phyloP scores from a whole-genome alignment of 345 rosid species.

The Ricinus communis region DNA sequence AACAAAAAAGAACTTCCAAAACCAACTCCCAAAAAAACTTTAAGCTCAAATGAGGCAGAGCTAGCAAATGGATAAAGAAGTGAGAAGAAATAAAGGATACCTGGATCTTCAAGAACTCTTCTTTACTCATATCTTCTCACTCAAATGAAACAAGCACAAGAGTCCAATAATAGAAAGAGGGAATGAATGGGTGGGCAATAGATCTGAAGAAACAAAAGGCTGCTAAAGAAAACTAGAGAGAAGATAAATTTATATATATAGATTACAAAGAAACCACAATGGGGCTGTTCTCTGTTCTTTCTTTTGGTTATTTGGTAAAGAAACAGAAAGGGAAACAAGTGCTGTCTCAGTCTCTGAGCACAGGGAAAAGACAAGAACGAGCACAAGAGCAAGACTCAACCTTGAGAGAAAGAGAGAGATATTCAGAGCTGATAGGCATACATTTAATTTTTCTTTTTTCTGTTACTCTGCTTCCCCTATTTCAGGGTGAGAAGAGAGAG shows the following conservation, averaged over 20 bases:
- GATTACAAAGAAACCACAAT: constrained; percentile 16
- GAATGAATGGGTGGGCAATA: constrained; percentile 10
- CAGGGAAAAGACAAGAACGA: constrained; percentile 15
- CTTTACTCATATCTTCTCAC: constrained; percentile 68
- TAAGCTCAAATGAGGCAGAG: constrained; percentile 18
- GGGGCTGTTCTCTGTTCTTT: constrained; percentile 15
- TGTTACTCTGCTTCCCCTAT: constrained; percentile 39
- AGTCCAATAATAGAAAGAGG: constrained; percentile 13
- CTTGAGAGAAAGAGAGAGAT: constrained; percentile 16
- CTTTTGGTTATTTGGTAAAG: constrained; percentile 16
- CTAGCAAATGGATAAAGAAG: not conserved
- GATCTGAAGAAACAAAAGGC: constrained; percentile 50
- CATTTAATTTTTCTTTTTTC: constrained; percentile 35
- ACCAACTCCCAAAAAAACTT: not conserved
- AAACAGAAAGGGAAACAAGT: constrained; percentile 24
- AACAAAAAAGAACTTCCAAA: too few species aligned
- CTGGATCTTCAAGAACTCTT: constrained; percentile 97
- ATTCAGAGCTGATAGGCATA: constrained; percentile 35
- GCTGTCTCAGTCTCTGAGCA: constrained; percentile 26
- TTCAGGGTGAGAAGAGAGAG: constrained; percentile 43
- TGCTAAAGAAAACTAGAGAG: constrained; percentile 6
- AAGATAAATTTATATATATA: not conserved
- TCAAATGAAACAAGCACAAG: constrained; percentile 30
- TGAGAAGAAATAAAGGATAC: constrained; percentile 32
- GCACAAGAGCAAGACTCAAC: constrained; percentile 22